A percentile compares a stretch with the other conserved stretches of the same genome.
phyloP scores from a whole-genome alignment of 2,329 filamentous ascomycete species.

The Fusarium virguliforme region DNA sequence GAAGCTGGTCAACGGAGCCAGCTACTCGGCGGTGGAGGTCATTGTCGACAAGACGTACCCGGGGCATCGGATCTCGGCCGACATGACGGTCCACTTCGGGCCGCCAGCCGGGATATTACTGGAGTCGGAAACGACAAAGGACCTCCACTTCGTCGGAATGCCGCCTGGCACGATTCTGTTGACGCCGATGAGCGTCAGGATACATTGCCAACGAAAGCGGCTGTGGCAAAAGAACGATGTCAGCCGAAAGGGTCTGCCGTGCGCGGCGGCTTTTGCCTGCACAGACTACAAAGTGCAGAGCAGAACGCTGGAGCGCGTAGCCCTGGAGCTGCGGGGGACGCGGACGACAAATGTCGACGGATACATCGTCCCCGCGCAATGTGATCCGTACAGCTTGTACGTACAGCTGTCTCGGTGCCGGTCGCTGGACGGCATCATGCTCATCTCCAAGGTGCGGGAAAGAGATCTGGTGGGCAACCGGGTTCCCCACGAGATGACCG shows the following conservation, averaged over 20 bases:
- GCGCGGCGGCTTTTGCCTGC: neutral
- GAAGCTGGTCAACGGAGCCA: neutral
- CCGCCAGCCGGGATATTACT: neutral
- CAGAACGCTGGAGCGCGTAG: neutral
- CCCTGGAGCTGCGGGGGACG: constrained; percentile 7
- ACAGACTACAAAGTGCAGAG: constrained; percentile 5
- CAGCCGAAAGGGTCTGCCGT: neutral
- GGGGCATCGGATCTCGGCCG: neutral
- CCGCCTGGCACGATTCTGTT: neutral
- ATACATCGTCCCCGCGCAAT: neutral
- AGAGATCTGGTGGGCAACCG: too few relatives aligned
- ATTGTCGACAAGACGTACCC: neutral
- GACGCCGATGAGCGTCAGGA: neutral
- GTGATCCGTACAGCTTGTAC: constrained; percentile 3
- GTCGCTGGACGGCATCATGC: constrained; percentile 7
- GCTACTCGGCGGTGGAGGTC: neutral
- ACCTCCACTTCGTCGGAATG: neutral
- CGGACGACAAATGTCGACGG: neutral
- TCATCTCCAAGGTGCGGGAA: neutral
- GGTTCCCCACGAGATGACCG: too few relatives aligned
- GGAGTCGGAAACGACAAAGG: neutral
- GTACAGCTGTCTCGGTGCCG: neutral
- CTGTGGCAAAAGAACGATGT: neutral
- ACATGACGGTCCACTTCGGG: neutral
- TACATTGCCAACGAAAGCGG: neutral